Conservation (phyloP, 805 yeast species). For the Ogataea degrootiae region DNA sequence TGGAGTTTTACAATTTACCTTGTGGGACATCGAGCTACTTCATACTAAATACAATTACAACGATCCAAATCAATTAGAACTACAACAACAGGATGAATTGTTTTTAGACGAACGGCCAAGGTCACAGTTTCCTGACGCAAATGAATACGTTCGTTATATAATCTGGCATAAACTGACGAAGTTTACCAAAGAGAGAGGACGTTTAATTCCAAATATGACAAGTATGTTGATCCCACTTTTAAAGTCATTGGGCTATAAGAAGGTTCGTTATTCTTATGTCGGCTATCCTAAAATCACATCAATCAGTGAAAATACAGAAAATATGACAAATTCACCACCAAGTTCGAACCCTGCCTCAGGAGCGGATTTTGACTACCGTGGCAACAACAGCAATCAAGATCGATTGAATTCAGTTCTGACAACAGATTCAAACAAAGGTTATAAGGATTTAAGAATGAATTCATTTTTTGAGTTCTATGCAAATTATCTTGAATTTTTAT, state of each 20-base stretch:
- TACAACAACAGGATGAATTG: slow-evolving; percentile 1
- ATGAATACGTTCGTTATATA: slow-evolving; percentile 14
- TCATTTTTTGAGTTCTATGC: slow-evolving; percentile 28
- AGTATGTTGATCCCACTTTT: slow-evolving; percentile 17
- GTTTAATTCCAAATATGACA: slow-evolving; percentile 17
- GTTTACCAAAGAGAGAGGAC: slow-evolving; percentile 10
- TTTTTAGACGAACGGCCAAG: background rate
- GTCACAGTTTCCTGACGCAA: slow-evolving; percentile 2
- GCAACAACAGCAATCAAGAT: background rate
- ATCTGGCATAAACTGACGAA: slow-evolving; percentile 20
- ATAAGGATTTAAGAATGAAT: slow-evolving; percentile 25
- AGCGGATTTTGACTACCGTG: background rate
- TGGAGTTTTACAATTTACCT: slow-evolving; percentile 26
- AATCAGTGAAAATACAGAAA: slow-evolving; percentile 8
- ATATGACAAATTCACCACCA: slow-evolving; percentile 3
- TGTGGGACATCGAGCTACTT: slow-evolving; percentile 24
- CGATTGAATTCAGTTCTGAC: slow-evolving; percentile 2
- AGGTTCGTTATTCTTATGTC: slow-evolving; percentile 20
- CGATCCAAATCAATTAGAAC: background rate
- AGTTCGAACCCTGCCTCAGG: slow-evolving; percentile 4
- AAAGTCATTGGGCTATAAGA: slow-evolving; percentile 22
- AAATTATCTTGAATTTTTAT: slow-evolving; percentile 25
- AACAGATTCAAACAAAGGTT: slow-evolving; percentile 8
- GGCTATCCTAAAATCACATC: slow-evolving; percentile 25
- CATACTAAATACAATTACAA: background rate